Evolutionary conservation across 2,329 filamentous ascomycete species (phyloP).

Genomic region (Raffaelea ambrosiae): DNA sequence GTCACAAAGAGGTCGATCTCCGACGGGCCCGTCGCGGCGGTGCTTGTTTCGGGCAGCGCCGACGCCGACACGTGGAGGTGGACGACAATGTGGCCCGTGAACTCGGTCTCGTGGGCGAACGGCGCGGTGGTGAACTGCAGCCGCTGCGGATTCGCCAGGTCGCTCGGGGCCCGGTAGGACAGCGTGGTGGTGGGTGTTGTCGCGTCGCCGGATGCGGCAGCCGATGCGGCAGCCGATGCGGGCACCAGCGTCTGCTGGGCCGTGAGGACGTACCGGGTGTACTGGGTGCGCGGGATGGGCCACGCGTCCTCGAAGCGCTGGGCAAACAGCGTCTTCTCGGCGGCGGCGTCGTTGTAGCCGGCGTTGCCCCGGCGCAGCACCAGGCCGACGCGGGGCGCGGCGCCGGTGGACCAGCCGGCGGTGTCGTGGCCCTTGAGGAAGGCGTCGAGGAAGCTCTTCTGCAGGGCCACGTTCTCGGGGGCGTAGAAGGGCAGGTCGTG

Average conservation of each 20-base stretch:
- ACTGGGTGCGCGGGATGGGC: constrained; percentile 58
- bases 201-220: constrained; percentile 19
- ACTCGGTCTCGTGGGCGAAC: constrained; percentile 56
- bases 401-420: constrained; percentile 50
- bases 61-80: constrained; percentile 51
- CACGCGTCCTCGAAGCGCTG: constrained; percentile 53
- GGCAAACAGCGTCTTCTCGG: constrained; percentile 42
- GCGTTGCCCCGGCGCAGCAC: constrained; percentile 58
- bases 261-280: constrained; percentile 52
- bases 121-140: constrained; percentile 49
- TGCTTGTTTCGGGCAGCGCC: constrained; percentile 34
- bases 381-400: constrained; percentile 50
- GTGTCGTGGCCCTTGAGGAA: constrained; percentile 61
- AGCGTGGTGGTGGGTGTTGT: constrained; percentile 18
- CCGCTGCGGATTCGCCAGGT: constrained; percentile 34
- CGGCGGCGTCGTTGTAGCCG: constrained; percentile 55
- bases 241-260: constrained; percentile 32
- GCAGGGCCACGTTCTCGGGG: constrained; percentile 57
- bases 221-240: constrained; percentile 11
- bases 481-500: constrained; percentile 70
- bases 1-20: constrained; percentile 60
- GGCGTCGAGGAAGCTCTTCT: constrained; percentile 59
- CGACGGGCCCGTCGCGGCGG: constrained; percentile 14
- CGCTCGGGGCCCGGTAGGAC: constrained; percentile 52
- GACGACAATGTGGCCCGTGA: constrained; percentile 59